Evolutionary conservation across 306 rosid genomes (phyloP), one percentile per base, ranked within the genome.

Genomic region (Inga leiocalycina): DNA sequence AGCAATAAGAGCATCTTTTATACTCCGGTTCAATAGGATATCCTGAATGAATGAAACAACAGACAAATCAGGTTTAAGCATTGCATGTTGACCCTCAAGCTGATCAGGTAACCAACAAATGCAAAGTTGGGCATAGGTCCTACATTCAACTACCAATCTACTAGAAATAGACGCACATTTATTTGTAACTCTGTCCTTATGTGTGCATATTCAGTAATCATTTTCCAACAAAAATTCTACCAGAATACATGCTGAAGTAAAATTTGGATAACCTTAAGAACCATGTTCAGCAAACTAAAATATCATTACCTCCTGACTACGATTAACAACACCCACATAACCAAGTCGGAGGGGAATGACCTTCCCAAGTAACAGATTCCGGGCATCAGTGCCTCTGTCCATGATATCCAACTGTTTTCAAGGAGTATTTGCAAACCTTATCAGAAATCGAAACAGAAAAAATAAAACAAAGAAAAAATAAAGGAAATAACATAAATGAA

Each of bases 361-460:
- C 91, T 97, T 94, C 89, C 99, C 99, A 39, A 84, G 93, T 91
- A 97, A 91, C 77, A 97, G 92, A 86, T 97, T 97, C 54, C 94
- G 91, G 35, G 99, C 99, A 90, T 97, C 99, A 44, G 99, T 97
- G 90, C 99, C 99, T 92, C 99, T 94, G 86, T 97, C 99, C 99
- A 97, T 97, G 82, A 97, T 94, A 87, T 97, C 99, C 91, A 96
- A 85, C 99, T 96, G 69, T 75, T 39, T 77, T 76, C 77, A 75
- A 37, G 81, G 45, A 71, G 83, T 10, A 49, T 71, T 45, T 27
- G 66, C 70, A 70, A 81, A 66, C 30, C 54, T 77, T 54, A 84
- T 92, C 87, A 89, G 82, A 76, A 84, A 56, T 10, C 54, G 69
- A 51, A 85, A 73, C 32, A 30, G 37, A 57, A 20, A 56, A 56